Evolutionary conservation across 441 rosid genomes (phyloP), one percentile per base, ranked within the genome.

Genomic region (Jatropha podagrica): DNA sequence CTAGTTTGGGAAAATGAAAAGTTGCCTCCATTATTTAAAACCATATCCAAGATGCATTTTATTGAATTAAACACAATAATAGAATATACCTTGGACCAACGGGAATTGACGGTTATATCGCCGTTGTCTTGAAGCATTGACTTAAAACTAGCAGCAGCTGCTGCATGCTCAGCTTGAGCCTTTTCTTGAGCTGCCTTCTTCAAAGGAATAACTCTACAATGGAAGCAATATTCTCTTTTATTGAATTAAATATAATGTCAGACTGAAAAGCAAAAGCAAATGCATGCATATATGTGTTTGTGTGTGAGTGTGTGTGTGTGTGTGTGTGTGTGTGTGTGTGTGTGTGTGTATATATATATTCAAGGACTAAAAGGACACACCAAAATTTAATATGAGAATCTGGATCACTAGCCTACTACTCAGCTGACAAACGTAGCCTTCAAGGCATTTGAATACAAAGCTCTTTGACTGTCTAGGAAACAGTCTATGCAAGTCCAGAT

Each of bases 61-160:
- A 38, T 7, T 14, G 5, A 46, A 13, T 48, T 48, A 58, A 67
- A 51, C 20, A 51, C 32, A 5, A 56, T 54, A 26, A n/a, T 18
- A 14, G 6, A 68, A 80, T 85, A 44, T 84, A 96, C 99, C 98
- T 89, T 90, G 65, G 96, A 91, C 99, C 99, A 96, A 54, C 90
- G 95, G 76, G 93, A 90, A 84, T 81, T 81, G 60, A 86, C 75
- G 71, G 85, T 87, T 72, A 96, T 76, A 82, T 90, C 94, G 79
- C 87, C 92, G 69, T 73, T 88, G 54, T 96, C 98, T 46, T 48
- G 87, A 78, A 96, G 94, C 97, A 96, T 83, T 79, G 91, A 86
- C 84, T 92, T 96, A 83, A 94, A 94, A 83, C 90, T 82, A 66
- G 90, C 84, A 72, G 93, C 85, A 48, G 88, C 86, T 23, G 91